Percentiles rank a stretch among this genome's conserved stretches.
Conservation (phyloP, 129 eudicot species). For the Silybum marianum region DNA sequence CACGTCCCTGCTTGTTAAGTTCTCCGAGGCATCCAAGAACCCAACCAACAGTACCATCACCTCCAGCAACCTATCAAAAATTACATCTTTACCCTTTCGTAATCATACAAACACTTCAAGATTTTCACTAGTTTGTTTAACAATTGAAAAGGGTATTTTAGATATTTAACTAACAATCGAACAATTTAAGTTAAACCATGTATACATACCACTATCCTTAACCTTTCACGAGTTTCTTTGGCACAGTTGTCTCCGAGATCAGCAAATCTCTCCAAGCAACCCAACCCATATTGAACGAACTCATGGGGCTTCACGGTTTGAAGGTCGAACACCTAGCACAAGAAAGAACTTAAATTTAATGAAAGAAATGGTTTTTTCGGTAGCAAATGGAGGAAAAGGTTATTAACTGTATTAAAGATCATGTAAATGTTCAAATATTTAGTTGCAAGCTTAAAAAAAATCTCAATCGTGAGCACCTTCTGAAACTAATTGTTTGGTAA, state of each 20-base stretch:
- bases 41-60: constrained; percentile 99
- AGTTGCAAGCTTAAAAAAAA: background rate
- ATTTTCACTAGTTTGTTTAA: background rate
- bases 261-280: constrained; percentile 87
- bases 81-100: background rate
- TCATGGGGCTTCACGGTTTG: constrained; percentile 76
- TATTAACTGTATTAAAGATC: background rate
- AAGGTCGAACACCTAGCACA: constrained; percentile 73
- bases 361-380: background rate
- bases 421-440: background rate
- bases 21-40: constrained; percentile 91
- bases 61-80: constrained; percentile 89
- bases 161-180: background rate
- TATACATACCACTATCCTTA: constrained; percentile 81
- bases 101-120: background rate
- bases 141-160: background rate
- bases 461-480: background rate
- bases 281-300: constrained; percentile 82
- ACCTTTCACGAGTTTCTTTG: constrained; percentile 67
- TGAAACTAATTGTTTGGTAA: no score
- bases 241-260: constrained; percentile 79
- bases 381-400: background rate
- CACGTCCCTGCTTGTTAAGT: constrained; percentile 67
- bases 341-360: background rate
- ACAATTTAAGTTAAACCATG: background rate